A percentile compares a stretch with the other conserved stretches of the same genome.
These are phyloP conservation scores for Podila epigama DNA, from an alignment of 192 early-diverging fungal species.

Conservation along the genomic window DNA sequence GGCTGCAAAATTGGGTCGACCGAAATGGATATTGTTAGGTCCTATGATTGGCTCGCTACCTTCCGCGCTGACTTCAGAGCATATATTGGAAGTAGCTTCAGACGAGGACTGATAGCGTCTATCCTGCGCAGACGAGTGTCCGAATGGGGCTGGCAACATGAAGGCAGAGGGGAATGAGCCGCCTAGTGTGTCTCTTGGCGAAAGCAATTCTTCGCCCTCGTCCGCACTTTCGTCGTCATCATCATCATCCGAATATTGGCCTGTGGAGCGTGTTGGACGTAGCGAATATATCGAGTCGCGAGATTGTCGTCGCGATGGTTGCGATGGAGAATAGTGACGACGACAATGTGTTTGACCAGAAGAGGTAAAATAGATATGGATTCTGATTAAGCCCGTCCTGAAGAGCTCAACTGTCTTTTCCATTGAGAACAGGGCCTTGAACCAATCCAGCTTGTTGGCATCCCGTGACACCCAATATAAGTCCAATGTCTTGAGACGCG, in stretches of 20 bases:
- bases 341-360: background rate
- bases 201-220: constrained; percentile 26
- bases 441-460: constrained; percentile 47
- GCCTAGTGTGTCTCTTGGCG: constrained; percentile 52
- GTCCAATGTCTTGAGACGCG: constrained; percentile 34
- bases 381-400: constrained; percentile 41
- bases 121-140: no score
- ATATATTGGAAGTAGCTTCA: constrained; percentile 50
- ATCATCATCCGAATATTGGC: constrained; percentile 33
- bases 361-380: constrained; percentile 44
- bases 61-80: constrained; percentile 60
- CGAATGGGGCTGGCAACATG: no score
- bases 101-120: no score
- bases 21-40: constrained; percentile 70
- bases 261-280: background rate
- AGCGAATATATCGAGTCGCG: background rate
- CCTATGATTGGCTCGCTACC: constrained; percentile 36
- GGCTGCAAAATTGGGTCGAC: constrained; percentile 78
- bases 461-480: constrained; percentile 46
- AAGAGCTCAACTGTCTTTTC: constrained; percentile 45
- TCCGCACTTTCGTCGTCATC: constrained; percentile 29
- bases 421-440: constrained; percentile 41
- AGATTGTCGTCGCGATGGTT: constrained; percentile 1
- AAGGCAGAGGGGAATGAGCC: constrained; percentile 52
- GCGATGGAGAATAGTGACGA: background rate